These are phyloP conservation scores for Scheffersomyces lignosus DNA, from an alignment of 805 yeast species.

Conservation along the genomic window DNA sequence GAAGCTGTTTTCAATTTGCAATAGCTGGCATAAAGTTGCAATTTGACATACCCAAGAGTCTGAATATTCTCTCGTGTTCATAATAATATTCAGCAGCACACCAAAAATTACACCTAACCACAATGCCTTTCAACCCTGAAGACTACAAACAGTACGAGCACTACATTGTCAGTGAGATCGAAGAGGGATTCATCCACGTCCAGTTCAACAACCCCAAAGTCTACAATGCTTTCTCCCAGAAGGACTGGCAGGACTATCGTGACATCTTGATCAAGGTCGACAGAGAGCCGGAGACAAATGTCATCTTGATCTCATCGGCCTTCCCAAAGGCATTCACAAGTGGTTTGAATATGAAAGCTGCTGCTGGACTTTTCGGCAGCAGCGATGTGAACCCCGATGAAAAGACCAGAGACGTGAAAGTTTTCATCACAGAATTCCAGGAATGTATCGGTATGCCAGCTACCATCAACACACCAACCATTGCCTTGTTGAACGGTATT, in stretches of 20 bases:
- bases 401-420: constrained; percentile 10
- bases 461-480: constrained; percentile 57
- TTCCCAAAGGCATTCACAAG: constrained; percentile 58
- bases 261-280: constrained; percentile 48
- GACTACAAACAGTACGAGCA: constrained; percentile 22
- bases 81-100: too few relatives aligned
- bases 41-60: too few relatives aligned
- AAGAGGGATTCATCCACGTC: constrained; percentile 53
- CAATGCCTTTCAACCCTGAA: constrained; percentile 6
- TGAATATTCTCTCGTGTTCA: too few relatives aligned
- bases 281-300: constrained; percentile 44
- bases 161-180: constrained; percentile 42
- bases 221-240: constrained; percentile 57
- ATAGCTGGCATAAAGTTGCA: too few relatives aligned
- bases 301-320: constrained; percentile 55
- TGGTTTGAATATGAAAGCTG: constrained; percentile 60
- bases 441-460: constrained; percentile 50
- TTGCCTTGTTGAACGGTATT: constrained; percentile 65
- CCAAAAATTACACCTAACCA: too few relatives aligned
- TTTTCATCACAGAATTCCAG: constrained; percentile 59
- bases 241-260: constrained; percentile 59
- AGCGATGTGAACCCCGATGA: background rate
- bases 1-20: too few relatives aligned
- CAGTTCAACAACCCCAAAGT: constrained; percentile 60
- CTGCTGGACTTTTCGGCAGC: constrained; percentile 7